phyloP scores from a whole-genome alignment of 2,329 filamentous ascomycete genomes.

The Aspergillus japonicus region DNA sequence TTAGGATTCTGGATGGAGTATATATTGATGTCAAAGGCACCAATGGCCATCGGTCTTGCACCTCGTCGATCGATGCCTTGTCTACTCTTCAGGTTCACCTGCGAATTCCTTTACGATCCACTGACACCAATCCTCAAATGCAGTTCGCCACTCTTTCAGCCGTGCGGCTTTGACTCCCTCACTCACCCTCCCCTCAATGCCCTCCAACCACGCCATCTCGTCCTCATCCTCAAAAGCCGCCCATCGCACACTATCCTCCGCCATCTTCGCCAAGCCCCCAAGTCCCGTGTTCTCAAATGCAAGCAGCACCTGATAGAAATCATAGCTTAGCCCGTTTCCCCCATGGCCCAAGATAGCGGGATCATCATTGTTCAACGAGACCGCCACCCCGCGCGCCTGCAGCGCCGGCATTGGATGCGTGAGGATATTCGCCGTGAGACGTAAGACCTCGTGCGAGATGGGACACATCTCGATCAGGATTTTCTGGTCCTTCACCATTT shows the following conservation, averaged over 20 bases:
- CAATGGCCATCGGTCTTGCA: no score
- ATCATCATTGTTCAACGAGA: conserved; percentile 16
- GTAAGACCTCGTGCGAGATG: conserved; percentile 15
- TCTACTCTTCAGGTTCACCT: no score
- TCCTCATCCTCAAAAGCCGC: conserved; percentile 14
- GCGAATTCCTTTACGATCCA: conserved; percentile 12
- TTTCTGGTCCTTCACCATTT: conserved; percentile 9
- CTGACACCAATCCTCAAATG: conserved; percentile 13
- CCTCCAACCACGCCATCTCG: conserved; percentile 4
- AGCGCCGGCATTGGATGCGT: conserved; percentile 16
- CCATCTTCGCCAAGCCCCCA: conserved; percentile 12
- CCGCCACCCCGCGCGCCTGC: conserved; percentile 11
- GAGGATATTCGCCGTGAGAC: conserved; percentile 12
- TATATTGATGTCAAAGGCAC: no score
- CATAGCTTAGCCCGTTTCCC: conserved; percentile 10
- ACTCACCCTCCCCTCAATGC: background rate
- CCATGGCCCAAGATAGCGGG: conserved; percentile 13
- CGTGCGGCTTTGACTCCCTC: conserved; percentile 4
- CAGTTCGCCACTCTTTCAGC: conserved; percentile 7
- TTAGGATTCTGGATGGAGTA: no score
- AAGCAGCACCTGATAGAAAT: conserved; percentile 14
- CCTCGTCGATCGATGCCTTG: no score
- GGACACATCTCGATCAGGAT: conserved; percentile 16
- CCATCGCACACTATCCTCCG: conserved; percentile 14
- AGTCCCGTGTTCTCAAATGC: conserved; percentile 15